Evolutionary conservation across 2,329 filamentous ascomycete species (phyloP), one percentile per base, ranked within the genome.

Genomic region (Pseudomassariella vexata): DNA sequence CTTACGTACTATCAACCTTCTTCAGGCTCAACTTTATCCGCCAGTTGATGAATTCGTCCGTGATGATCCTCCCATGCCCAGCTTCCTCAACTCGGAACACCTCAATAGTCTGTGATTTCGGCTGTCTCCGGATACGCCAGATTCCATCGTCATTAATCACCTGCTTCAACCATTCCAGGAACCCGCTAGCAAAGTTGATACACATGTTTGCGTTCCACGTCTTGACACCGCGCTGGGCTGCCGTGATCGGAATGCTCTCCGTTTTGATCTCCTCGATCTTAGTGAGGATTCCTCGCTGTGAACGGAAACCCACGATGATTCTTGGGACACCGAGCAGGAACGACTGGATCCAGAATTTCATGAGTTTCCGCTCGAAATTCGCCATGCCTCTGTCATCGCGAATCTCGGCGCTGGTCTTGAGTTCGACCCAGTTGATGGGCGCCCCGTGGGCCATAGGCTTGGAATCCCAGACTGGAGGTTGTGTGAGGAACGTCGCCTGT

Each of bases 311-410:
- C 19, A 98, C 84, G 27, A 95, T 78, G 43, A 98, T 86, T 45
- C 82, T 92, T 1, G 88, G 87, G 1, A 96, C 89, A 24, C 90
- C 90, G 2, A 98, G 79, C 3, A 98, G 69, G 52, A 95, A 98
- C 0, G 85, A 94, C 57, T 96, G 92, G 10, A 90, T 86, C 92
- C 92, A 98, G 62, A 90, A 95, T 51, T 94, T 94, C 59, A 94
- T 75, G 34, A 96, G 71, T 56, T 96, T 96, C 29, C 85, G 76
- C 59, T 95, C 85, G 53, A 90, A 95, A 41, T 79, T 82, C 14
- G 81, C 60, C 50, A 78, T 69, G 48, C 92, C 85, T 28, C 76
- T 71, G 2, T 80, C 70, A 38, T 73, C 73, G 31, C 68, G 68
- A 30, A 90, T 79, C 42, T 83, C 79, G 24, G 76, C 80, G n/a